phyloP scores from a whole-genome alignment of 257 asterid species.

The Solanum gracilifrons region DNA sequence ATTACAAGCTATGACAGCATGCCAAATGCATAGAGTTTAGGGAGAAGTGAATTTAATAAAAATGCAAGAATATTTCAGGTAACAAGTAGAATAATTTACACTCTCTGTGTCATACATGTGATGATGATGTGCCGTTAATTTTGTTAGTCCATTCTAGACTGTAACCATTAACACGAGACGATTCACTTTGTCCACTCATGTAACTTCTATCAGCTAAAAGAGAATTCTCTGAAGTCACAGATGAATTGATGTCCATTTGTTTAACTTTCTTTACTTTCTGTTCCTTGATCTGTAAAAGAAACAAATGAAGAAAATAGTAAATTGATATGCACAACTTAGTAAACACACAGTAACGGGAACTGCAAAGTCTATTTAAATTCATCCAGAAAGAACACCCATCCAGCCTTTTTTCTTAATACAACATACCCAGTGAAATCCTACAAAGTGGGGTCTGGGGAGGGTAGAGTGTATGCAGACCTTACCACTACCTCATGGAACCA shows the following conservation, averaged over 20 bases:
- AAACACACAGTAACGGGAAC: neutral
- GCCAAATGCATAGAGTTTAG: neutral
- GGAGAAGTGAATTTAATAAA: neutral
- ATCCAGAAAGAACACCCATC: neutral
- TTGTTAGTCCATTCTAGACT: slow-evolving; percentile 42
- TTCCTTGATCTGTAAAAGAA: slow-evolving; percentile 60
- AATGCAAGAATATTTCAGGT: neutral
- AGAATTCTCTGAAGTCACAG: slow-evolving; percentile 55
- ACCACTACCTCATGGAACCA: too few relatives aligned
- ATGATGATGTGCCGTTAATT: slow-evolving; percentile 10
- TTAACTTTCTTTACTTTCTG: slow-evolving; percentile 37
- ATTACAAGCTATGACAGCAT: neutral
- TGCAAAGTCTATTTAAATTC: neutral
- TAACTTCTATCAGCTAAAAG: slow-evolving; percentile 58
- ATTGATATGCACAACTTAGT: neutral
- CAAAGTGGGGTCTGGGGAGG: too few relatives aligned
- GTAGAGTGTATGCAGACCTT: too few relatives aligned
- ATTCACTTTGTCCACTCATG: slow-evolving; percentile 22
- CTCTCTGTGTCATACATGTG: slow-evolving; percentile 34
- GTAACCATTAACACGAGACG: slow-evolving; percentile 23
- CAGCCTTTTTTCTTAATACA: neutral
- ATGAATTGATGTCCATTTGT: slow-evolving; percentile 32
- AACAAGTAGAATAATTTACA: slow-evolving; percentile 4
- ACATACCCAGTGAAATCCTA: too few relatives aligned
- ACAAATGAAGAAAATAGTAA: slow-evolving; percentile 12